Percentiles rank a stretch among this genome's conserved stretches.
Conservation (phyloP, 306 rosid genomes). For the Datisca glomerata region DNA sequence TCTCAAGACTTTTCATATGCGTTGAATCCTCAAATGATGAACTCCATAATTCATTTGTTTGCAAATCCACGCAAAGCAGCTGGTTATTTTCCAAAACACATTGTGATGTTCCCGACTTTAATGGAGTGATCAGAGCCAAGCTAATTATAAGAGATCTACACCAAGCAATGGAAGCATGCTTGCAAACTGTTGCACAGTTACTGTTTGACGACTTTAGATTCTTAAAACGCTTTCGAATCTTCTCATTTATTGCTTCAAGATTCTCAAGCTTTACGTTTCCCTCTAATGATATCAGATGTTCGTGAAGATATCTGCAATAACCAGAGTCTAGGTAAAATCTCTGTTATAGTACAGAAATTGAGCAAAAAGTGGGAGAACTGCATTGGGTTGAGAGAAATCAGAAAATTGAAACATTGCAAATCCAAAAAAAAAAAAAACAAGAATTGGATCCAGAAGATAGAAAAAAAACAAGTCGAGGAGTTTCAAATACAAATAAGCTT, state of each 20-base stretch:
- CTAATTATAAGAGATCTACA: conserved; percentile 70
- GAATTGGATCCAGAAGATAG: no score
- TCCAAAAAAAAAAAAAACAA: no score
- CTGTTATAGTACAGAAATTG: background rate
- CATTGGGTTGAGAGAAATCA: background rate
- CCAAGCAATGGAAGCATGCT: conserved; percentile 92
- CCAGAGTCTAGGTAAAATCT: background rate
- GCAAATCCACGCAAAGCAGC: conserved; percentile 71
- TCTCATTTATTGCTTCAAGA: conserved; percentile 90
- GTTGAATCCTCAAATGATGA: conserved; percentile 62
- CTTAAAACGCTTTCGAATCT: conserved; percentile 88
- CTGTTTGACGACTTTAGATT: conserved; percentile 68
- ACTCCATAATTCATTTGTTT: conserved; percentile 66
- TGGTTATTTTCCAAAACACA: conserved; percentile 42
- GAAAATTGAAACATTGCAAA: no score
- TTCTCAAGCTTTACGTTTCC: conserved; percentile 67
- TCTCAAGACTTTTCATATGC: conserved; percentile 42
- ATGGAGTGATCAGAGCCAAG: conserved; percentile 67
- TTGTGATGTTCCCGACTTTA: conserved; percentile 31
- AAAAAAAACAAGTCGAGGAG: no score
- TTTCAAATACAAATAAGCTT: no score
- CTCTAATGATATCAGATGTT: conserved; percentile 53
- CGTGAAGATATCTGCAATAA: conserved; percentile 73
- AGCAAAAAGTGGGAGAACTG: no score
- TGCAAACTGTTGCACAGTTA: conserved; percentile 71